Percentiles rank a stretch among this genome's conserved stretches.
phyloP scores from a whole-genome alignment of 257 asterid species.

The Penstemon barbatus region DNA sequence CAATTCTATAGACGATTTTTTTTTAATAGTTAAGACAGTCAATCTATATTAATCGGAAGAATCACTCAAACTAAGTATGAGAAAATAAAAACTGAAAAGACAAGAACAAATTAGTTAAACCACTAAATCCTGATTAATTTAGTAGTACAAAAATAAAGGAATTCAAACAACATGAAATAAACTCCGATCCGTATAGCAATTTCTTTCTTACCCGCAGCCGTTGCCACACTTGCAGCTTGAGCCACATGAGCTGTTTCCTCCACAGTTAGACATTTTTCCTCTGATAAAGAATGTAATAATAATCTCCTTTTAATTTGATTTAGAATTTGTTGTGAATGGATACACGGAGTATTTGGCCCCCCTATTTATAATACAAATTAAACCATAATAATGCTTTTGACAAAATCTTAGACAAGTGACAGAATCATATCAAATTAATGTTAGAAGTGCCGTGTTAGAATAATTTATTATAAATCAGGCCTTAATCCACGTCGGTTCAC shows the following conservation, averaged over 20 bases:
- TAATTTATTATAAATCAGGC: not conserved
- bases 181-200: no score
- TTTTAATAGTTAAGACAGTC: no score
- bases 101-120: no score
- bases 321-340: not conserved
- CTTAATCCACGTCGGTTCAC: not conserved
- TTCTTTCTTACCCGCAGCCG: conserved; percentile 39
- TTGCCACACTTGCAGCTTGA: conserved; percentile 46
- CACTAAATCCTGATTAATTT: no score
- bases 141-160: no score
- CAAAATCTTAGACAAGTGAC: not conserved
- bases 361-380: conserved; percentile 13
- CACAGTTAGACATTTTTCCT: conserved; percentile 33
- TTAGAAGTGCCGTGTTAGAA: not conserved
- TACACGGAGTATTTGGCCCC: no score
- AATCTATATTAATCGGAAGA: no score
- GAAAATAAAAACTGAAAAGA: no score
- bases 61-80: no score
- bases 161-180: no score
- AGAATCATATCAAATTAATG: not conserved
- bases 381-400: not conserved
- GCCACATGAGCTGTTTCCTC: conserved; percentile 39
- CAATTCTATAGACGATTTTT: no score
- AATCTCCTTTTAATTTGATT: not conserved
- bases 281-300: not conserved